Conservation (phyloP, 2,329 filamentous ascomycete genomes). For the Fusarium verticillioides region DNA sequence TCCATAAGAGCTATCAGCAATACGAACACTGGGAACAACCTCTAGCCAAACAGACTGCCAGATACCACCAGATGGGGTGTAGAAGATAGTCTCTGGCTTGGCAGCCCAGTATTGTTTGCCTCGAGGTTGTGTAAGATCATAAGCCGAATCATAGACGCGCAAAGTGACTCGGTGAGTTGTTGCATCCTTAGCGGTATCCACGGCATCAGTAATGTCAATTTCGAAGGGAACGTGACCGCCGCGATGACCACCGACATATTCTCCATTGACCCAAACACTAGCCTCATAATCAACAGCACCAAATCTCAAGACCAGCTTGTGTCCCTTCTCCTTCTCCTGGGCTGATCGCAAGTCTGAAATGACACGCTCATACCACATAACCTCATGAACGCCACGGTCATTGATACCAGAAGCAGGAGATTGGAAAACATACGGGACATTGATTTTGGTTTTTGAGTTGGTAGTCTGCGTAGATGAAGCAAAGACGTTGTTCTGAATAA, state of each 20-base stretch:
- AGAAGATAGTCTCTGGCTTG: slow-evolving; percentile 69
- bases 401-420: slow-evolving; percentile 71
- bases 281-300: slow-evolving; percentile 72
- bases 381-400: slow-evolving; percentile 71
- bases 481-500: slow-evolving; percentile 59
- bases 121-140: slow-evolving; percentile 71
- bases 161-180: slow-evolving; percentile 60
- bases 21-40: slow-evolving; percentile 61
- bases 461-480: slow-evolving; percentile 42
- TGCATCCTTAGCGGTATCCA: slow-evolving; percentile 42
- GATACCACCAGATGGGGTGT: slow-evolving; percentile 67
- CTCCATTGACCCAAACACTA: slow-evolving; percentile 65
- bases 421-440: slow-evolving; percentile 74
- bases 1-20: slow-evolving; percentile 67
- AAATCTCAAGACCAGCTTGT: slow-evolving; percentile 64
- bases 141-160: slow-evolving; percentile 71
- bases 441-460: slow-evolving; percentile 63
- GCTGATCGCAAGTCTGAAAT: slow-evolving; percentile 61
- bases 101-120: slow-evolving; percentile 76
- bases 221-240: slow-evolving; percentile 70
- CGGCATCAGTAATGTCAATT: slow-evolving; percentile 66
- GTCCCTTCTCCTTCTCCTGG: slow-evolving; percentile 52
- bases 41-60: slow-evolving; percentile 70
- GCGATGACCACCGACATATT: slow-evolving; percentile 63
- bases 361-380: slow-evolving; percentile 72